Conservation (phyloP, 257 asterid genomes). For the Solanum etuberosum region DNA sequence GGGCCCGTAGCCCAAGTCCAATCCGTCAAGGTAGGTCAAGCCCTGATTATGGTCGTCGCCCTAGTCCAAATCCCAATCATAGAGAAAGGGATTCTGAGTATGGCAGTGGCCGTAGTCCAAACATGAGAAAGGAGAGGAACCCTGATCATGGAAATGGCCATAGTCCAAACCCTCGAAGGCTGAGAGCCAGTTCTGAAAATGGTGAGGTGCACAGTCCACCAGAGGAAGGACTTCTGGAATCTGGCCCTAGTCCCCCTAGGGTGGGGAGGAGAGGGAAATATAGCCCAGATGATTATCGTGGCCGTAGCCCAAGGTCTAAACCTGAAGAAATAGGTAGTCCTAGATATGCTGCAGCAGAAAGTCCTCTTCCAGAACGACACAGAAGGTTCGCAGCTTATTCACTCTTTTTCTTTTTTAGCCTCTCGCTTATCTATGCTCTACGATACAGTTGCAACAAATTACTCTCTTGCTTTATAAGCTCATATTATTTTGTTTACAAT, state of each 20-base stretch:
- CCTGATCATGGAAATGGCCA: constrained; percentile 17
- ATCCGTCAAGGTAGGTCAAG: constrained; percentile 25
- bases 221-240: constrained; percentile 27
- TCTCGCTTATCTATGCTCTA: background rate
- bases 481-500: constrained; percentile 2
- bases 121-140: constrained; percentile 34
- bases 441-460: background rate
- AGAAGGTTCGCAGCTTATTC: constrained; percentile 27
- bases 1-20: constrained; percentile 16
- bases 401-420: background rate
- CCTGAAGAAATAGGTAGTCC: constrained; percentile 23
- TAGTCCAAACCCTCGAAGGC: constrained; percentile 30
- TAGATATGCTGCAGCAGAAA: constrained; percentile 33
- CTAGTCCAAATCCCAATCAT: constrained; percentile 18
- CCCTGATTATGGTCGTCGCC: constrained; percentile 47
- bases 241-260: constrained; percentile 28
- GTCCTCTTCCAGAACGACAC: constrained; percentile 30
- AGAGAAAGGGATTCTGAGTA: constrained; percentile 6
- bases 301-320: constrained; percentile 20
- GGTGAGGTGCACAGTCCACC: constrained; percentile 16
- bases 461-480: background rate
- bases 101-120: constrained; percentile 25
- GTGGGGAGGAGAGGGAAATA: constrained; percentile 27
- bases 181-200: constrained; percentile 24
- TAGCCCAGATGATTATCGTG: constrained; percentile 22